Conservation (phyloP, 345 rosid species). For the Brassica incana region DNA sequence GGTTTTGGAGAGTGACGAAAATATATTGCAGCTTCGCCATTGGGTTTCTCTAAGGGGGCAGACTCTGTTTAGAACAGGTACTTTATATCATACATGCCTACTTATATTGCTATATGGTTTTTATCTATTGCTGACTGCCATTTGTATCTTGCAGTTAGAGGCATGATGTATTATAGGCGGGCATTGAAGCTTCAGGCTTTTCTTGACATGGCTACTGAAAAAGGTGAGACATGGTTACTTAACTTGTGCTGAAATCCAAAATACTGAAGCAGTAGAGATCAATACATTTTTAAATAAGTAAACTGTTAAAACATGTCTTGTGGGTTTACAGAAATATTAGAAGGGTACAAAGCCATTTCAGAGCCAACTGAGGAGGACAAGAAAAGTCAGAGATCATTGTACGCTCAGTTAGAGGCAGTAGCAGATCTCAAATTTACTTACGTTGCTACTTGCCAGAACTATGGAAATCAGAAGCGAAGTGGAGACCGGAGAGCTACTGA, state of each 20-base stretch:
- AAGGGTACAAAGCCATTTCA: slow-evolving; percentile 88
- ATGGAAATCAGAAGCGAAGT: slow-evolving; percentile 88
- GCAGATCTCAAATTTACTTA: slow-evolving; percentile 96
- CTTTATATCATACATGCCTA: slow-evolving; percentile 25
- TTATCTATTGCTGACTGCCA: slow-evolving; percentile 25
- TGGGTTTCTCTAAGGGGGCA: slow-evolving; percentile 98
- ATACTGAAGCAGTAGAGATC: background rate
- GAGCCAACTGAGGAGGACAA: slow-evolving; percentile 89
- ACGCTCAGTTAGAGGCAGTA: slow-evolving; percentile 83
- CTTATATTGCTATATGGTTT: slow-evolving; percentile 8
- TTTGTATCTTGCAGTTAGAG: slow-evolving; percentile 66
- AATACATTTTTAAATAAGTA: background rate
- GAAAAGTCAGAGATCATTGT: slow-evolving; percentile 82
- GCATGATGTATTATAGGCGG: slow-evolving; percentile 98
- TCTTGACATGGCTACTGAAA: slow-evolving; percentile 94
- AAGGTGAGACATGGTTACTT: slow-evolving; percentile 48
- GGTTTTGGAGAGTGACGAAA: slow-evolving; percentile 89
- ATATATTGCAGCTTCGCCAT: slow-evolving; percentile 89
- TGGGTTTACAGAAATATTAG: slow-evolving; percentile 73
- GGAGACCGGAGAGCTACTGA: slow-evolving; percentile 96
- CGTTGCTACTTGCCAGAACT: slow-evolving; percentile 95
- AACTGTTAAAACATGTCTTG: slow-evolving; percentile 22
- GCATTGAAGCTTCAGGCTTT: slow-evolving; percentile 98
- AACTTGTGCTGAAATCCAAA: slow-evolving; percentile 19
- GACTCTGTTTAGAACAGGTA: slow-evolving; percentile 92